These are phyloP conservation scores for Anisogramma anomala DNA, from an alignment of 2,329 filamentous ascomycete species.

Conservation along the genomic window DNA sequence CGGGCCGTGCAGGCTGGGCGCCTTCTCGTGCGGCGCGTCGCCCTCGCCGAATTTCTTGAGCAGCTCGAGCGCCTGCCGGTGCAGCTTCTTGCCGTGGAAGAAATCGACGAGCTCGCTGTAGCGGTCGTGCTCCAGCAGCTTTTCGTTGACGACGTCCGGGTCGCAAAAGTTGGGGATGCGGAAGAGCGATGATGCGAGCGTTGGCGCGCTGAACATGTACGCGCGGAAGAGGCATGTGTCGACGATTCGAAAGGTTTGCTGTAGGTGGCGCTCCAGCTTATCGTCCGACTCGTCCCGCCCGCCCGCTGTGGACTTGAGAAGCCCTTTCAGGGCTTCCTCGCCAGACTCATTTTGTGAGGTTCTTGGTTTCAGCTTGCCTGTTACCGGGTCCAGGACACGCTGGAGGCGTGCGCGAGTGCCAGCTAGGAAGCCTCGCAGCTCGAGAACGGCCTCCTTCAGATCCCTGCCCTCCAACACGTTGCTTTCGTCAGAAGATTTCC, in stretches of 20 bases:
- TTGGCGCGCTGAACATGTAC: slow-evolving; percentile 85
- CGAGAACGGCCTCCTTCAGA: slow-evolving; percentile 66
- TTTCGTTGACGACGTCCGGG: slow-evolving; percentile 87
- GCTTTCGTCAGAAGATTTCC: slow-evolving; percentile 31
- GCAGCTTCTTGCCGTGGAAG: slow-evolving; percentile 86
- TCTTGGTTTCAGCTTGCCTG: slow-evolving; percentile 47
- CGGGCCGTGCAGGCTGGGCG: slow-evolving; percentile 60
- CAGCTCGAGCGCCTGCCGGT: slow-evolving; percentile 73
- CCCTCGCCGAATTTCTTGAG: slow-evolving; percentile 68
- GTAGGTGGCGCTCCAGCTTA: slow-evolving; percentile 59
- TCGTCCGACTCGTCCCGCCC: slow-evolving; percentile 37
- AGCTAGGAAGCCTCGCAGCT: slow-evolving; percentile 78
- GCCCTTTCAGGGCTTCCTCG: slow-evolving; percentile 39
- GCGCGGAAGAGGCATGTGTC: slow-evolving; percentile 91
- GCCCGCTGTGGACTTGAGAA: slow-evolving; percentile 37
- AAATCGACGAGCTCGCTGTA: slow-evolving; percentile 97
- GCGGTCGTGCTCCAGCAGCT: slow-evolving; percentile 73
- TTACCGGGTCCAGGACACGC: slow-evolving; percentile 49
- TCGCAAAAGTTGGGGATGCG: slow-evolving; percentile 96
- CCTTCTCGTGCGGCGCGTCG: slow-evolving; percentile 36
- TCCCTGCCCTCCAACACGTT: slow-evolving; percentile 64
- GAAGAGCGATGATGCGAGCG: slow-evolving; percentile 78
- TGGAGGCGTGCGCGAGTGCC: slow-evolving; percentile 63
- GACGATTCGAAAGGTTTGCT: slow-evolving; percentile 68
- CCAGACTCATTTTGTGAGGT: slow-evolving; percentile 31